phyloP scores from a whole-genome alignment of 805 yeast genomes.

The Clavispora phyllophila region DNA sequence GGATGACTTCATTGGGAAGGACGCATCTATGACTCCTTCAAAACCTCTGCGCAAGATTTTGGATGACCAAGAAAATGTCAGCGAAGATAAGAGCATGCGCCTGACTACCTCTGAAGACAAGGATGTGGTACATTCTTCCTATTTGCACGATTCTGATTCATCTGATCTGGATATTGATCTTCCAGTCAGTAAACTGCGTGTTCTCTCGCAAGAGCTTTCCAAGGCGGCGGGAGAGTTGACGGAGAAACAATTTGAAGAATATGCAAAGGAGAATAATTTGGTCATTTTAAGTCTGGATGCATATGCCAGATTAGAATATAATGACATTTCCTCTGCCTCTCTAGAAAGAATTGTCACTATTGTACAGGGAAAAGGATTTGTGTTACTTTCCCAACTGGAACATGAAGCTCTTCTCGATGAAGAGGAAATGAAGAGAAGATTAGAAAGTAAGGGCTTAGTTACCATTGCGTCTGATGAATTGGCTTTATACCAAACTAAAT shows the following conservation, averaged over 20 bases:
- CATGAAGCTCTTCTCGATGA: slow-evolving; percentile 27
- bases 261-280: slow-evolving; percentile 30
- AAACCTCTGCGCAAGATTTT: slow-evolving; percentile 16
- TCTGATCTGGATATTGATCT: slow-evolving; percentile 20
- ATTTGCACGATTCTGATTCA: slow-evolving; percentile 23
- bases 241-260: slow-evolving; percentile 26
- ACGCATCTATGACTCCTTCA: slow-evolving; percentile 19
- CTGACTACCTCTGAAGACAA: neutral
- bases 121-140: neutral
- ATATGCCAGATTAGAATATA: slow-evolving; percentile 26
- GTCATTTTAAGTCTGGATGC: slow-evolving; percentile 27
- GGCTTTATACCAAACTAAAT: slow-evolving; percentile 10
- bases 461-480: slow-evolving; percentile 24
- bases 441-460: slow-evolving; percentile 28
- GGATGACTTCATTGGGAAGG: slow-evolving; percentile 36
- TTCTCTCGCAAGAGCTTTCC: slow-evolving; percentile 15
- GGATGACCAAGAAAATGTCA: slow-evolving; percentile 12
- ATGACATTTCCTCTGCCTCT: slow-evolving; percentile 19
- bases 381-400: slow-evolving; percentile 23
- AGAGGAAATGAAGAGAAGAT: slow-evolving; percentile 28
- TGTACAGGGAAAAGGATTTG: slow-evolving; percentile 23
- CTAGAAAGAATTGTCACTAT: slow-evolving; percentile 20
- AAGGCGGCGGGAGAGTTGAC: slow-evolving; percentile 11
- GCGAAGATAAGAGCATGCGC: slow-evolving; percentile 1
- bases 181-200: slow-evolving; percentile 6